Percentiles rank a stretch among this genome's conserved stretches.
Evolutionary conservation across 208 protist genomes (phyloP).

Genomic region (Herpetomonas muscarum): DNA sequence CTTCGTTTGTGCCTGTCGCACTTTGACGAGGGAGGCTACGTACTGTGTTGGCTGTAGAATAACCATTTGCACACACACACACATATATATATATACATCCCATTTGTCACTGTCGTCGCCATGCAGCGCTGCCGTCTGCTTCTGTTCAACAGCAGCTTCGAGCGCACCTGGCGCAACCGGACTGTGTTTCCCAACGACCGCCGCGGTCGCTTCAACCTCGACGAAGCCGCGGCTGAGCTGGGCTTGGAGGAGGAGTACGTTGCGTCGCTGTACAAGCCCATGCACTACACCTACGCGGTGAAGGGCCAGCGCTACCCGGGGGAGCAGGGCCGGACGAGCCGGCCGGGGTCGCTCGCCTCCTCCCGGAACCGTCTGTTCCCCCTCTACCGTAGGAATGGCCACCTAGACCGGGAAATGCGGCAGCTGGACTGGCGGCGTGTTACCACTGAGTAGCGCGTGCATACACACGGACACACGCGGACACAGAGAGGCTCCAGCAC

Average conservation of each 20-base stretch:
- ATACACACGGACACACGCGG: too few species aligned
- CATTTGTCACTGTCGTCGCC: not conserved
- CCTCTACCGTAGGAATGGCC: slow-evolving; percentile 58
- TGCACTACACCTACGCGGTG: slow-evolving; percentile 77
- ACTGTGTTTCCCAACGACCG: slow-evolving; percentile 50
- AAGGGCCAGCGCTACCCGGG: slow-evolving; percentile 79
- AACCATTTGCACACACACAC: too few species aligned
- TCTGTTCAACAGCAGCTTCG: slow-evolving; percentile 39
- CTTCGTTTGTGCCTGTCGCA: too few species aligned
- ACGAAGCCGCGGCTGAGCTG: slow-evolving; percentile 73
- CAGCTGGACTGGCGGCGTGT: slow-evolving; percentile 44
- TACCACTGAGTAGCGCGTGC: slow-evolving; percentile 59
- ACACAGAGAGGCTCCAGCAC: too few species aligned
- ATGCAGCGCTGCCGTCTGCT: slow-evolving; percentile 15
- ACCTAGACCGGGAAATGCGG: slow-evolving; percentile 52
- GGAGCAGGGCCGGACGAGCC: slow-evolving; percentile 68
- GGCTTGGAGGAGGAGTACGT: slow-evolving; percentile 74
- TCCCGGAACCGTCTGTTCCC: slow-evolving; percentile 75
- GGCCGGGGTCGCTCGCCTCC: slow-evolving; percentile 54
- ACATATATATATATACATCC: too few species aligned
- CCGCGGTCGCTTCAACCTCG: slow-evolving; percentile 78
- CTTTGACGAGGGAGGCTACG: too few species aligned
- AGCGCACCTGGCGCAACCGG: slow-evolving; percentile 50
- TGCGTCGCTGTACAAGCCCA: slow-evolving; percentile 71
- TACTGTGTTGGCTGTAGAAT: too few species aligned